phyloP scores from a whole-genome alignment of 1,284 basidiomycete genomes.

The Fistulinella cinereoalba region DNA sequence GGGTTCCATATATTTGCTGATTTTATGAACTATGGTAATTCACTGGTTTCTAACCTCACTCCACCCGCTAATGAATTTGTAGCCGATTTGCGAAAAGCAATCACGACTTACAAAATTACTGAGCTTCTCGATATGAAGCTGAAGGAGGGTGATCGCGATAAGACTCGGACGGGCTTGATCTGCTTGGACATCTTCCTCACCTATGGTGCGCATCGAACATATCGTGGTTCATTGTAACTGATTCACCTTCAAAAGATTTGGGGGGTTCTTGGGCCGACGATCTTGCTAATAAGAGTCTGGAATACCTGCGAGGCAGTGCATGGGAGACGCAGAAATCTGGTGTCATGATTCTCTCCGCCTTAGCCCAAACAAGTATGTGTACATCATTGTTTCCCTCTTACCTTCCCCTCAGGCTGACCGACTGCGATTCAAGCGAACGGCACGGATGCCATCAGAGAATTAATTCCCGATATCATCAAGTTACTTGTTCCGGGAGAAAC shows the following conservation, averaged over 20 bases:
- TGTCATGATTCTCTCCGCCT: constrained; percentile 22
- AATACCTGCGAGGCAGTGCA: background rate
- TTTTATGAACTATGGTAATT: constrained; percentile 23
- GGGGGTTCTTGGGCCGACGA: constrained; percentile 5
- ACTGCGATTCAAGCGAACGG: constrained; percentile 16
- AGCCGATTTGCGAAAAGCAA: constrained; percentile 18
- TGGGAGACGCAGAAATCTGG: constrained; percentile 28
- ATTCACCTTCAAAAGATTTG: constrained; percentile 1
- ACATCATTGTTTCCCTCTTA: background rate
- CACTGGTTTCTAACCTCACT: background rate
- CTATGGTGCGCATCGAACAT: background rate
- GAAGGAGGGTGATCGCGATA: constrained; percentile 2
- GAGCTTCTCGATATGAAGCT: constrained; percentile 27
- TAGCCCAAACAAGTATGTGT: constrained; percentile 19
- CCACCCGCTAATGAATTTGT: background rate
- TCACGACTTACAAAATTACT: constrained; percentile 11
- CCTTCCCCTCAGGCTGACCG: background rate
- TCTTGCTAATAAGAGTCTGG: constrained; percentile 14
- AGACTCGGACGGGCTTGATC: background rate
- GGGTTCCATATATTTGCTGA: constrained; percentile 28
- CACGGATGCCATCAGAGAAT: constrained; percentile 3
- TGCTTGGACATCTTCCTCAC: background rate
- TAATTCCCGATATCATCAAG: constrained; percentile 12
- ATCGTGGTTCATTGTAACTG: too few relatives aligned
- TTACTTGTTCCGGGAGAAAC: constrained; percentile 21